A percentile compares a stretch with the other conserved stretches of the same genome.
Conservation (phyloP, 495 filamentous ascomycete species). For the Ascodesmis nigricans region DNA sequence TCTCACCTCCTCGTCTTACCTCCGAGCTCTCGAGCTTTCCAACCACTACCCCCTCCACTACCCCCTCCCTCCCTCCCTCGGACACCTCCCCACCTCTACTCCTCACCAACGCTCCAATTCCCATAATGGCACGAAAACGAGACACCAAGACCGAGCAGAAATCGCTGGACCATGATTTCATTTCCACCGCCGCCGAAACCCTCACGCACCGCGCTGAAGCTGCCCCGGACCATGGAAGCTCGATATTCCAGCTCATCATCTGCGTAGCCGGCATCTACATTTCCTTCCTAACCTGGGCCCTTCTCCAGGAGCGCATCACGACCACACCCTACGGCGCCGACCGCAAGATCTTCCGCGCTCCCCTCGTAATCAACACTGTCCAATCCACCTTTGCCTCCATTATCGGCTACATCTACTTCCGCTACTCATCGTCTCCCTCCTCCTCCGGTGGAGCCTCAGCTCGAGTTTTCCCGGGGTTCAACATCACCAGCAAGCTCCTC, state of each 20-base stretch:
- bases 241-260: slow-evolving; percentile 48
- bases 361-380: slow-evolving; percentile 86
- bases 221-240: slow-evolving; percentile 20
- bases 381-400: slow-evolving; percentile 76
- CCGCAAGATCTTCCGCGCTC: slow-evolving; percentile 59
- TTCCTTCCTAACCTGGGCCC: slow-evolving; percentile 85
- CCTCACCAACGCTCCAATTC: too few species aligned
- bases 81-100: too few species aligned
- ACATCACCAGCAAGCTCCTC: slow-evolving; percentile 55
- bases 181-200: slow-evolving; percentile 14
- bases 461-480: slow-evolving; percentile 50
- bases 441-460: slow-evolving; percentile 27
- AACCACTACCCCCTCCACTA: too few species aligned
- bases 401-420: slow-evolving; percentile 62
- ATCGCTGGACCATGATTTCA: slow-evolving; percentile 14
- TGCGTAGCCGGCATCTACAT: slow-evolving; percentile 87
- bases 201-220: slow-evolving; percentile 17
- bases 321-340: slow-evolving; percentile 74
- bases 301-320: slow-evolving; percentile 92
- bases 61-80: too few species aligned
- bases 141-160: too few species aligned
- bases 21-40: too few species aligned
- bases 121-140: too few species aligned
- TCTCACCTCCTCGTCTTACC: too few species aligned
- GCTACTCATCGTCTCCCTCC: slow-evolving; percentile 34